Conservation (phyloP, 164 flowering plant species). For the Annona cherimola region DNA sequence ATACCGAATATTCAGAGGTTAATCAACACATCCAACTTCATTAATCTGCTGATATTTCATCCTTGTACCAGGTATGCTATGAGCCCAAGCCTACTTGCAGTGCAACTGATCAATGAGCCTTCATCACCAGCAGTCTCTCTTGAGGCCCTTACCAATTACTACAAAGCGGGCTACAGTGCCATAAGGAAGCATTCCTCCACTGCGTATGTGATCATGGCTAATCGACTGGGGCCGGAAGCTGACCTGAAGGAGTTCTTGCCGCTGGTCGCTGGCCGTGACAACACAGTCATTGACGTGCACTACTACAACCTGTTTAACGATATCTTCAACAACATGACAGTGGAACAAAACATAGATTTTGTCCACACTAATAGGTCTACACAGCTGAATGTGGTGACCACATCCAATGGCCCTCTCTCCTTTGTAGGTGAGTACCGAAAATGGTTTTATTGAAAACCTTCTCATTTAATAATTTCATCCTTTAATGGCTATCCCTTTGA, state of each 20-base stretch:
- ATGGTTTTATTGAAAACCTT: background rate
- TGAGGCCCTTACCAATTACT: conserved; percentile 41
- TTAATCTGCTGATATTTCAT: background rate
- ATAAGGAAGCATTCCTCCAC: conserved; percentile 45
- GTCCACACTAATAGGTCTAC: conserved; percentile 34
- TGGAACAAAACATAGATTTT: conserved; percentile 56
- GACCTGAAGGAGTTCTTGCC: conserved; percentile 51
- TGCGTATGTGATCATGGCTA: conserved; percentile 48
- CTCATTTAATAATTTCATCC: background rate
- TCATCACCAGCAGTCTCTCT: conserved; percentile 39
- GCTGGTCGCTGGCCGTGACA: conserved; percentile 30
- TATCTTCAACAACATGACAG: conserved; percentile 32
- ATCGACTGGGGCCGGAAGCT: conserved; percentile 28
- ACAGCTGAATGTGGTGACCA: conserved; percentile 29
- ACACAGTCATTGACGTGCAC: conserved; percentile 58
- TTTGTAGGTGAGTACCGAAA: conserved; percentile 43
- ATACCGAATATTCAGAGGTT: background rate
- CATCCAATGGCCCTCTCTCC: conserved; percentile 54
- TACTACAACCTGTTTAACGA: conserved; percentile 46
- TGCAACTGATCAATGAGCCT: conserved; percentile 73
- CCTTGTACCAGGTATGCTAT: conserved; percentile 35
- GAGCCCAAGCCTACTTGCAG: conserved; percentile 49
- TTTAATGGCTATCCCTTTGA: background rate
- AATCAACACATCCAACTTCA: background rate
- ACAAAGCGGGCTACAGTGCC: conserved; percentile 48